Conservation (phyloP, 2,329 filamentous ascomycete genomes). For the Dactylellina leptospora region DNA sequence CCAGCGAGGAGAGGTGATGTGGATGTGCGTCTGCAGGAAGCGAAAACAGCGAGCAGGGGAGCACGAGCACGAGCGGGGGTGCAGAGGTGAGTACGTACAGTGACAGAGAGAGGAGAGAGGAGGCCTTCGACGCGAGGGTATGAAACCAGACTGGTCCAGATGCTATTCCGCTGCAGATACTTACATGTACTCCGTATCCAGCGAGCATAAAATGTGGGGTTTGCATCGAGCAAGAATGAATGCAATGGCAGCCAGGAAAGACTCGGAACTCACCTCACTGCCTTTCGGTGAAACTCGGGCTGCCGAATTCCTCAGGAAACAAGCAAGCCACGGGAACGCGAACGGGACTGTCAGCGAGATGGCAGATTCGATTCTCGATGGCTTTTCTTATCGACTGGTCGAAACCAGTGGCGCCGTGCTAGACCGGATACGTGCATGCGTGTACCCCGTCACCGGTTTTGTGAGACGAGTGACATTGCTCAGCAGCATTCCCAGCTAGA, state of each 20-base stretch:
- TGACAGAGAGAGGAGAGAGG: constrained; percentile 20
- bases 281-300: constrained; percentile 23
- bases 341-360: constrained; percentile 5
- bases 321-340: constrained; percentile 61
- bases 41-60: constrained; percentile 38
- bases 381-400: not conserved
- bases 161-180: constrained; percentile 17
- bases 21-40: constrained; percentile 51
- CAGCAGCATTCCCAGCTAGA: not conserved
- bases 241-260: constrained; percentile 6
- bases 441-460: not conserved
- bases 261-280: constrained; percentile 23
- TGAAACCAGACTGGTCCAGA: constrained; percentile 50
- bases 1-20: constrained; percentile 30
- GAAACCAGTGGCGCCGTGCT: constrained; percentile 8
- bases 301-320: constrained; percentile 3
- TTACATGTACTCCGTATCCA: not conserved
- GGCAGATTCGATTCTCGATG: not conserved
- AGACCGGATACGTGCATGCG: not conserved
- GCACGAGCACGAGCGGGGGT: constrained; percentile 23
- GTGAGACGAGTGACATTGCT: not conserved
- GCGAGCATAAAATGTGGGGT: not conserved
- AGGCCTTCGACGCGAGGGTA: constrained; percentile 52
- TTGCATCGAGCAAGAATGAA: constrained; percentile 10
- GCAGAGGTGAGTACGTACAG: constrained; percentile 9